Conservation (phyloP, 768 basidiomycete genomes). For the Amanita fuliginea region DNA sequence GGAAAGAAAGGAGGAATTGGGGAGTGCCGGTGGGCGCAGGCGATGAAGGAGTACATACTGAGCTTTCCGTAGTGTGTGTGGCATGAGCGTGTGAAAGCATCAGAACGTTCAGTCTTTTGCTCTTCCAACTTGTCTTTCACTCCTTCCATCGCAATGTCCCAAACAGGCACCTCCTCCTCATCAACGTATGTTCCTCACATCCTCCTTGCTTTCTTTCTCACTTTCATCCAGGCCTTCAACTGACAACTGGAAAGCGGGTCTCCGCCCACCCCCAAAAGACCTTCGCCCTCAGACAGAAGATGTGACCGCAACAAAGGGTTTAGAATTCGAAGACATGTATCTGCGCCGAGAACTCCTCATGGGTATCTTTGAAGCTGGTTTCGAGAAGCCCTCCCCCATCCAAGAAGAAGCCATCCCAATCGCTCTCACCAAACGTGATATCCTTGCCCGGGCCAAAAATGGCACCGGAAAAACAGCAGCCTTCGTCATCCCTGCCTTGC, state of each 20-base stretch:
- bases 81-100: conserved; percentile 7
- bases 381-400: conserved; percentile 94
- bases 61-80: conserved; percentile 38
- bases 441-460: conserved; percentile 93
- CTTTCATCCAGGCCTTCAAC: conserved; percentile 19
- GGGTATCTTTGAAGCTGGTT: conserved; percentile 99
- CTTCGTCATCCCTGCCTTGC: conserved; percentile 95
- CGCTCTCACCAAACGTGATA: conserved; percentile 85
- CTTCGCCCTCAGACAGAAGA: conserved; percentile 93
- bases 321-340: conserved; percentile 93
- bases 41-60: conserved; percentile 54
- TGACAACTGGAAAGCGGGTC: conserved; percentile 62
- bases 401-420: conserved; percentile 98
- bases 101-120: not conserved
- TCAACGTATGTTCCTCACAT: conserved; percentile 15
- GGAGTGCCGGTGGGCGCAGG: conserved; percentile 48
- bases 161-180: conserved; percentile 20
- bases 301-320: conserved; percentile 86
- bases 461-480: conserved; percentile 98
- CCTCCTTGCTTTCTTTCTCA: not conserved
- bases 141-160: conserved; percentile 15
- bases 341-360: conserved; percentile 92
- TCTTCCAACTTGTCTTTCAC: conserved; percentile 5
- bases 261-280: conserved; percentile 86
- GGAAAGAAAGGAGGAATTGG: conserved; percentile 9